Evolutionary conservation across 2,329 filamentous ascomycete genomes (phyloP), one percentile per base, ranked within the genome.

Genomic region (Cercospora zeina): DNA sequence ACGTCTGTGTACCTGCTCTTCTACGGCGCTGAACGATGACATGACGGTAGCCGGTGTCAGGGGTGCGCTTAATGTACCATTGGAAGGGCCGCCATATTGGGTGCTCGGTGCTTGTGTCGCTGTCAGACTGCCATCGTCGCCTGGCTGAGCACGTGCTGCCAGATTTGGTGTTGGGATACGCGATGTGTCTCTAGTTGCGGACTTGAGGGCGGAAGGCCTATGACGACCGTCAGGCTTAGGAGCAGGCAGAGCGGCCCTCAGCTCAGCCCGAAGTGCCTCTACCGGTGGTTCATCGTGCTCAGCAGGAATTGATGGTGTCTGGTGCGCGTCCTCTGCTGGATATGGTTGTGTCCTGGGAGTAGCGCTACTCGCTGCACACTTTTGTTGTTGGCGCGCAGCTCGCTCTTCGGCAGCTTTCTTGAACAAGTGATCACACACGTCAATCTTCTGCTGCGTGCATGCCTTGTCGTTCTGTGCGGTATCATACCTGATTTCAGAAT

Each of bases 21-120:
- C 66, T 19, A 68, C 66, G 11, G 53, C 61, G 34, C 65, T 62
- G 62, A 69, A 69, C 30, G 68, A 69, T 10, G 45, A 24, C 27
- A 47, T 34, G 30, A 33, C 36, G 27, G n/a, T 56, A 21, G 5
- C 36, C 24, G 19, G 33, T 27, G 34, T 13, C 21, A 56, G 11
- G 2, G 54, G 54, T 3, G 54, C 54, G 36, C 36, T 56, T 36
- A 39, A 19, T 16, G n/a, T 16, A 11, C 21, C 54, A 14, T n/a
- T 36, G 54, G n/a, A 30, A 16, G 9, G 21, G 37, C 36, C 54
- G 24, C 4, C 16, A 42, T 16, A 16, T 19, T 13, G 24, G 16
- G 24, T 42, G 13, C 36, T 56, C 10, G 36, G 7, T 31, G 27
- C 27, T 27, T 30, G 16, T 10, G 6, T 27, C 10, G 24, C 24